Percentiles rank a stretch among this genome's conserved stretches.
Evolutionary conservation across 2,329 filamentous ascomycete species (phyloP).

Genomic region (Dothiorella sarmentorum): DNA sequence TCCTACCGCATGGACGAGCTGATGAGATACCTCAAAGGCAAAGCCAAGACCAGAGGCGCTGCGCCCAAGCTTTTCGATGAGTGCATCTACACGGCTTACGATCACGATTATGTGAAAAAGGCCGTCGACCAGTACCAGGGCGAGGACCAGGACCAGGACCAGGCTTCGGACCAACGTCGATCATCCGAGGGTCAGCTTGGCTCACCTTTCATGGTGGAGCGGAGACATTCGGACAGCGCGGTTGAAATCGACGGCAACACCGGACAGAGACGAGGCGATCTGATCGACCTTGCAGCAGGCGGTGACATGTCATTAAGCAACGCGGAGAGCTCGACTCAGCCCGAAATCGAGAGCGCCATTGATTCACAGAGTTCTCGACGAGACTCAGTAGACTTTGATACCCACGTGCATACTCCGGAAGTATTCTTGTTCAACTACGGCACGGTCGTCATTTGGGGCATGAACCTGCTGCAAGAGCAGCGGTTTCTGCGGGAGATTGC

Average conservation of each 20-base stretch:
- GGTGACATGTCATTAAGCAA: constrained; percentile 28
- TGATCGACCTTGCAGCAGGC: constrained; percentile 56
- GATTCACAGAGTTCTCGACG: constrained; percentile 20
- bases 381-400: constrained; percentile 70
- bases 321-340: constrained; percentile 27
- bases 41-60: constrained; percentile 71
- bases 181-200: constrained; percentile 21
- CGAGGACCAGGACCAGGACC: no score
- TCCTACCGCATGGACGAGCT: constrained; percentile 86
- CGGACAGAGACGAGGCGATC: constrained; percentile 55
- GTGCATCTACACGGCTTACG: constrained; percentile 94
- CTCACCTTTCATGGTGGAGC: constrained; percentile 47
- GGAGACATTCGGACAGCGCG: constrained; percentile 71
- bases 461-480: constrained; percentile 85
- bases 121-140: neutral
- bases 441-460: constrained; percentile 97
- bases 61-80: constrained; percentile 94
- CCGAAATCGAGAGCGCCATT: constrained; percentile 22
- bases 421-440: constrained; percentile 97
- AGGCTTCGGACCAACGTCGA: neutral
- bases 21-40: constrained; percentile 86
- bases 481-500: constrained; percentile 89
- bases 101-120: constrained; percentile 55
- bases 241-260: constrained; percentile 63
- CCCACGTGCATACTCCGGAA: constrained; percentile 83